Evolutionary conservation across 257 asterid genomes (phyloP), one percentile per base, ranked within the genome.

Genomic region (Leonotis leonurus): DNA sequence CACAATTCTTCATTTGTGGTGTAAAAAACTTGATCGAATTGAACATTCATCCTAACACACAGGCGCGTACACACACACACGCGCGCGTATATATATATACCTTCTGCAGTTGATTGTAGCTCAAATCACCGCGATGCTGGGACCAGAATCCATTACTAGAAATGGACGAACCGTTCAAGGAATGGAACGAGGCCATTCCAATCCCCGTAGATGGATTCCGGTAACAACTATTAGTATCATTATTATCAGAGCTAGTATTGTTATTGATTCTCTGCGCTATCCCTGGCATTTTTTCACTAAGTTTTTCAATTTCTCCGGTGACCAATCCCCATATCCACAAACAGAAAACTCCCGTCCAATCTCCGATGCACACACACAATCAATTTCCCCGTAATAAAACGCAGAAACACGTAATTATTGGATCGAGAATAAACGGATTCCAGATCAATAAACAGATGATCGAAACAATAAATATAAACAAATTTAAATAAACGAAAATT

Each of bases 81-180:
- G 12, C 35, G 40, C 62, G 11, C 54, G 37, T 32, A 41, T 36
- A 37, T 32, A 17, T 11, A 41, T 62, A 67, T 80, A 89, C 99
- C 99, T 93, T 85, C 83, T 89, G 88, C 49, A 93, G 88, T 88
- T 83, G 96, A 39, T 76, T 83, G 76, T 66, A 73, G 85, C 83
- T 77, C 65, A 89, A 67, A 62, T 80, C 96, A 40, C 78, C 87
- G 3, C 79, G 73, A 35, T 85, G 88, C 68, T 81, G 81, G 26
- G 96, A 85, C 96, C 99, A 89, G 77, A 89, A 84, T 10, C 86
- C 92, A 75, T 83, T 80, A 68, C 73, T 60, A 59, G 84, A 67
- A 71, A 79, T 65, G 50, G 82, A 56, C 50, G 83, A 67, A 22
- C 66, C 80, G 64, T 72, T 64, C 44, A 56, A 69, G 10, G 79